Evolutionary conservation across 2,329 filamentous ascomycete species (phyloP).

Genomic region (Colletotrichum spinosum): DNA sequence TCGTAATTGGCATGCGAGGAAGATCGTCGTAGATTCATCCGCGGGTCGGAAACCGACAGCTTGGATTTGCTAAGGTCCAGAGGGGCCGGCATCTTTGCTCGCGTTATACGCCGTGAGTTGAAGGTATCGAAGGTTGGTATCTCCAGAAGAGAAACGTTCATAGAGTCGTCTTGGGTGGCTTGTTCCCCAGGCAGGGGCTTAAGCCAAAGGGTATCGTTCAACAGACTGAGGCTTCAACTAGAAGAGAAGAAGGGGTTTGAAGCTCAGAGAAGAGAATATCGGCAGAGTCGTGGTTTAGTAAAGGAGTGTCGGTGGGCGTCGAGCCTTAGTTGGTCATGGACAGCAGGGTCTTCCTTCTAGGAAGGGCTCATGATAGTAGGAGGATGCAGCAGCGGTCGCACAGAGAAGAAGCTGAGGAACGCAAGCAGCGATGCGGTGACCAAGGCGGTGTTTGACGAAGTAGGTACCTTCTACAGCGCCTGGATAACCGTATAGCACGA

Average conservation of each 20-base stretch:
- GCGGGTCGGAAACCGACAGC: constrained; percentile 65
- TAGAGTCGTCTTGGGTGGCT: constrained; percentile 28
- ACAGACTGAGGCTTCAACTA: constrained; percentile 20
- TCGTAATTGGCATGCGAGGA: constrained; percentile 67
- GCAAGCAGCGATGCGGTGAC: constrained; percentile 34
- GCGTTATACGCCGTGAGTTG: constrained; percentile 31
- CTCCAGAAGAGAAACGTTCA: constrained; percentile 29
- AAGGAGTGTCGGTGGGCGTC: constrained; percentile 36
- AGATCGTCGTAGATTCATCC: constrained; percentile 69
- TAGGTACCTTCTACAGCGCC: constrained; percentile 20
- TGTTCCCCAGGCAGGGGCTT: constrained; percentile 17
- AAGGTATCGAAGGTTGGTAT: constrained; percentile 15
- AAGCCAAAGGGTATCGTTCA: constrained; percentile 35
- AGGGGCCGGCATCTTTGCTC: constrained; percentile 56
- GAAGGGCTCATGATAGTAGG: constrained; percentile 35
- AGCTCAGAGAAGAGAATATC: constrained; percentile 31
- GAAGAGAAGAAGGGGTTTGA: constrained; percentile 13
- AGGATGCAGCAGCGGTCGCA: constrained; percentile 27
- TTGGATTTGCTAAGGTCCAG: constrained; percentile 60
- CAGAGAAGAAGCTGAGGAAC: constrained; percentile 19
- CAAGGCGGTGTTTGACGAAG: constrained; percentile 29
- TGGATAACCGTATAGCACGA: constrained; percentile 26
- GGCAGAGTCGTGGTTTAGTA: constrained; percentile 13
- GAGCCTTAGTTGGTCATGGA: constrained; percentile 32
- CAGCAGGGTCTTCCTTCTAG: constrained; percentile 31